Percentiles rank a stretch among this genome's conserved stretches.
Evolutionary conservation across 352 stramenopile species (phyloP).

Genomic region (Pythium coloratum): DNA sequence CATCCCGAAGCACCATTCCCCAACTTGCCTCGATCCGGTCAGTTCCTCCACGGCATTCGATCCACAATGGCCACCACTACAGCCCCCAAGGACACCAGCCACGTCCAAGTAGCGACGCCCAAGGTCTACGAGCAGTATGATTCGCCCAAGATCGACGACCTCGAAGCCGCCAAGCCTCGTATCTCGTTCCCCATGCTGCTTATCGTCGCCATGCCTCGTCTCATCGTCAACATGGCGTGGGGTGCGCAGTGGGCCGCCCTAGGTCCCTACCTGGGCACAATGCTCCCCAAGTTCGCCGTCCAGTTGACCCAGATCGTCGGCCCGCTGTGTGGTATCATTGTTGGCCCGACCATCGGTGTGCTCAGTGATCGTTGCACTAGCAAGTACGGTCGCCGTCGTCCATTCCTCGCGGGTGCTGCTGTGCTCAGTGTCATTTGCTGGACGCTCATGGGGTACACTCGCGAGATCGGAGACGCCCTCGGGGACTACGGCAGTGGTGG

Average conservation of each 20-base stretch:
- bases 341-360: slow-evolving; percentile 66
- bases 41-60: neutral
- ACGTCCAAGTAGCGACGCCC: slow-evolving; percentile 14
- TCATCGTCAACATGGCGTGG: slow-evolving; percentile 82
- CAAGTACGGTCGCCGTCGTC: slow-evolving; percentile 58
- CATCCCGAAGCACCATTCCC: neutral
- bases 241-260: slow-evolving; percentile 74
- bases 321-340: slow-evolving; percentile 64
- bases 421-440: slow-evolving; percentile 64
- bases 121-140: slow-evolving; percentile 21
- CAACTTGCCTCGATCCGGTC: neutral
- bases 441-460: slow-evolving; percentile 69
- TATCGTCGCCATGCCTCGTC: slow-evolving; percentile 54
- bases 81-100: neutral
- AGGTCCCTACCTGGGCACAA: slow-evolving; percentile 63
- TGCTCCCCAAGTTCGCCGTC: slow-evolving; percentile 63
- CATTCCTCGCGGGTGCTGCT: slow-evolving; percentile 63
- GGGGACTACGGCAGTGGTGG: slow-evolving; percentile 42
- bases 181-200: slow-evolving; percentile 33
- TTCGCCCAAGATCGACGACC: slow-evolving; percentile 18
- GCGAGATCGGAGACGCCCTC: slow-evolving; percentile 56
- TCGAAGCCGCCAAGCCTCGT: neutral
- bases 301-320: slow-evolving; percentile 76
- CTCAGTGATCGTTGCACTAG: slow-evolving; percentile 57
- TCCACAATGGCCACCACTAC: neutral